Evolutionary conservation across 768 basidiomycete species (phyloP), one percentile per base, ranked within the genome.

Genomic region (Mycena vitilis): DNA sequence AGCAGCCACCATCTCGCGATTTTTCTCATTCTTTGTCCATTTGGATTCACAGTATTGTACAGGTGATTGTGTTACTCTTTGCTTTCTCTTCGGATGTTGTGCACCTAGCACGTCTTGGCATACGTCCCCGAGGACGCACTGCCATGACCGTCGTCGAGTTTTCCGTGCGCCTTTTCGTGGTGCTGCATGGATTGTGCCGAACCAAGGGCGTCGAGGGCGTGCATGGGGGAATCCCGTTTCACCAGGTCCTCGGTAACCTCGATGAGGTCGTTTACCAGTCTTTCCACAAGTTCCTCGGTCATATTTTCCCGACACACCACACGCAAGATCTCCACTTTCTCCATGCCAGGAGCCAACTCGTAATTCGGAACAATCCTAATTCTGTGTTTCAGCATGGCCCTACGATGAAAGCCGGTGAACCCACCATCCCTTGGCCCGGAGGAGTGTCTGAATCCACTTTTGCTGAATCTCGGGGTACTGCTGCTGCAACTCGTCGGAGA

Each of bases 261-360:
- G 36, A 94, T 80, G 86, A 95, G 81, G 67, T 95, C 94, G 3
- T 79, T 78, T 23, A 95, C 78, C 25, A 95, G 84, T 62, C 88
- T 84, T 69, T 91, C 89, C 51, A 90, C 70, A 59, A 91, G 82
- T 86, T 30, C 78, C 77, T 84, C 87, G 1, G 86, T 85, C 73
- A 89, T 81, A 51, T 81, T 87, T 73, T 90, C 89, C n/a, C 87
- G 82, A 9, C 90, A 83, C 34, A 91, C 90, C 12, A 91, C 89
- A 56, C 90, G 86, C 49, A 91, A 81, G 51, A 91, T 89, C 70
- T 91, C 86, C 25, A 83, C 77, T 15, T 85, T 78, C 61, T 91
- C 82, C 40, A 85, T 73, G 12, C 82, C 81, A 4, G 91, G 89
- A 15, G 90, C 84, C 20, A 86, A 67, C 63, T 85, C 83, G 60